Base-by-base conservation (phyloP, 176 grass and related monocot species). In the Oropetium thomaeum region DNA sequence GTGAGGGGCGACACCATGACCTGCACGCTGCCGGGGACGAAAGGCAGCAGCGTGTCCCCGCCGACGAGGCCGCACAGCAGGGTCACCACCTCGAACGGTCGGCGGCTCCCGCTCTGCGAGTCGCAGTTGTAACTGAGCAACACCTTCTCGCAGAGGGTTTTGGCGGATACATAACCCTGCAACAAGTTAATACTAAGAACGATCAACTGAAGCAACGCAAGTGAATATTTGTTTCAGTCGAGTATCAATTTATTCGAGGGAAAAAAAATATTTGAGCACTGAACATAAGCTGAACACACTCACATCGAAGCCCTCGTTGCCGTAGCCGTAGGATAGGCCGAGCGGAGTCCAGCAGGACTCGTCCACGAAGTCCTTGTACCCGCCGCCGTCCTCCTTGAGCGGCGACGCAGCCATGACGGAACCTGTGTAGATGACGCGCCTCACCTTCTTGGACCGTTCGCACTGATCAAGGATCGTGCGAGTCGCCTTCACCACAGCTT, bases 341-440 rank as follows among this genome's bases (percentile, higher is more conserved):
- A 88, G 67, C 4, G 74, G 47, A 9, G 78, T 88, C 85, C 89
- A 85, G 32, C 78, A 83, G 10, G 82, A 88, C 58, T 88, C 85
- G 31, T 88, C 65, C 0, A 80, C 73, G 22, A 68, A 67, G 12
- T 83, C 69, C 8, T 52, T 76, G 1, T 58, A 85, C 4, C 78
- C 53, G 1, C 27, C 15, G 12, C 20, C 57, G 61, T 80, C 85
- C 57, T 85, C 74, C 39, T 58, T 60, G 55, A 59, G 77, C 8
- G 82, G 78, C 13, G 89, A 61, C 17, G 85, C 66, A 22, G 85
- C 78, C 7, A 47, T 38, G 35, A 85, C 55, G 0, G 85, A 88
- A 19, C 73, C 85, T 0, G 89, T 92, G 71, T 85, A 58, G 44
- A 85, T 81, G 59, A 92, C 82, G n/a, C 82, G 89, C 55, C 65